Evolutionary conservation across 2,329 filamentous ascomycete species (phyloP).

Genomic region (Xylariaceae sp.): DNA sequence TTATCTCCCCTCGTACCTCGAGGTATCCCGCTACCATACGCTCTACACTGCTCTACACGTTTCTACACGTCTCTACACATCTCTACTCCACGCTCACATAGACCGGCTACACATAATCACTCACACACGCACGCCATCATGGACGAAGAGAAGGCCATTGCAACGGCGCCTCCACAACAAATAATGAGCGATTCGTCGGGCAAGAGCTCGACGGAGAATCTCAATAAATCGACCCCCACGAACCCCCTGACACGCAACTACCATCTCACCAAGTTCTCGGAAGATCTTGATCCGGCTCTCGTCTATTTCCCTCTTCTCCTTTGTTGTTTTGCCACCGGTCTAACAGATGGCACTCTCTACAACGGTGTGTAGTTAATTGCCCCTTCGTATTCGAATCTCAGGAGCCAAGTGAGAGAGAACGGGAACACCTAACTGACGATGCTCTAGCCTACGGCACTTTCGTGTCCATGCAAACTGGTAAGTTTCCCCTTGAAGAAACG

Average conservation of each 20-base stretch:
- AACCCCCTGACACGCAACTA: constrained; percentile 1
- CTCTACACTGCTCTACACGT: neutral
- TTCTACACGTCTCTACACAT: neutral
- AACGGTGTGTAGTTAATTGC: constrained; percentile 19
- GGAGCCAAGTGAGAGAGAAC: neutral
- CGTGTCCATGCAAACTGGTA: constrained; percentile 38
- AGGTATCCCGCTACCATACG: neutral
- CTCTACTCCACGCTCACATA: neutral
- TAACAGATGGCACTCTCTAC: constrained; percentile 29
- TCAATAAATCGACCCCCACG: neutral
- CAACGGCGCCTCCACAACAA: neutral
- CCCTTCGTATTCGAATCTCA: neutral
- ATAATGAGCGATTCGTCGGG: constrained; percentile 3
- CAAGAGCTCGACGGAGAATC: constrained; percentile 14
- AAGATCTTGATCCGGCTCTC: constrained; percentile 18
- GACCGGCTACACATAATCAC: neutral
- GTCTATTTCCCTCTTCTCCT: constrained; percentile 25
- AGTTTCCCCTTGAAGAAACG: neutral
- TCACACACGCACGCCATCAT: constrained; percentile 13
- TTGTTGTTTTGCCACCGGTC: constrained; percentile 28
- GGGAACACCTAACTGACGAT: constrained; percentile 1
- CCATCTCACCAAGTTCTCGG: constrained; percentile 17
- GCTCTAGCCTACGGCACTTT: constrained; percentile 38
- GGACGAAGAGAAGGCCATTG: constrained; percentile 23
- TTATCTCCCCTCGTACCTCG: neutral